Base-by-base conservation (phyloP, 352 stramenopile genomes). In the Globisporangium paroecandrum region DNA sequence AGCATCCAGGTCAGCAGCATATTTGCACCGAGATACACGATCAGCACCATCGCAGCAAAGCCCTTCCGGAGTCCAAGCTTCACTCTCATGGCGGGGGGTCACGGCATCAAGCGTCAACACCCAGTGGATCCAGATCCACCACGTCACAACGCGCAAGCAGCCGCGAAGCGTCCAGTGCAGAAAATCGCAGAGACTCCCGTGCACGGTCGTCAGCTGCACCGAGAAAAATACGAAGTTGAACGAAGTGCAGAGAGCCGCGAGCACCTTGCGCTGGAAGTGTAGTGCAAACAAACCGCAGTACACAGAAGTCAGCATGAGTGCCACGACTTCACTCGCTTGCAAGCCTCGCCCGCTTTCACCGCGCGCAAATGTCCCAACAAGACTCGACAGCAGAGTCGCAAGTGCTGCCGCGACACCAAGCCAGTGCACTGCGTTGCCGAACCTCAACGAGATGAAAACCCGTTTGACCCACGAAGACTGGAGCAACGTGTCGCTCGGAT, bases 141-240 rank as follows among this genome's bases (percentile, higher is more conserved):
- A 66, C 9, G 64, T 62, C 2, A 34, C 34, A 12, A 75, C 43
- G 24, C 46, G 32, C 34, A 60, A 20, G 15, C 49, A 41, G 18
- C 32, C 34, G 22, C 36, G 46, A 5, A 41, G 8, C 4, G 60
- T 36, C 75, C 75, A 82, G 3, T 55, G n/a, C n/a, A 74, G 72
- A 13, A 77, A 62, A n/a, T 74, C 70, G 5, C 66, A 73, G 12
- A 77, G 27, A n/a, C 67, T 71, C 9, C 68, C 15, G 38, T 68
- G 55, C 10, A 71, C 43, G 7, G 58, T 18, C 10, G 57, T 64
- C n/a, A 77, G 9, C 43, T 82, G 75, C 6, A 69, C 24, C 18
- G 75, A 76, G n/a, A 79, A 34, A 54, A 77, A 82, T 0, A 68
- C 51, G 34, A 79, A 77, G 66, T 82, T 65, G 55, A 82, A 82